Conservation (phyloP, 2,329 filamentous ascomycete genomes). For the Grosmannia serpens region DNA sequence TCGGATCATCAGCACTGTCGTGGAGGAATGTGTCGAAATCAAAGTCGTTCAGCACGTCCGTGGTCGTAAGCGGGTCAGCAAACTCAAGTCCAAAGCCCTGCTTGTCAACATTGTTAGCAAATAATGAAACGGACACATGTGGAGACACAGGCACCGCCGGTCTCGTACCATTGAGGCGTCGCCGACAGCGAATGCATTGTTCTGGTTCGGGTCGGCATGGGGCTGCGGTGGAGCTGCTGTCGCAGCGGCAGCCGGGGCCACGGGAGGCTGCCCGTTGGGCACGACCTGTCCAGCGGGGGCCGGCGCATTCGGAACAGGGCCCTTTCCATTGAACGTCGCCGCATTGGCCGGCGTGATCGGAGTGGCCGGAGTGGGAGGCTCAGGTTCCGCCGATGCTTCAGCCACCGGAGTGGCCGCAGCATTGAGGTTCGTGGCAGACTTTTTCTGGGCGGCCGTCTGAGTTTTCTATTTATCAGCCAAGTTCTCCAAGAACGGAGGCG, state of each 20-base stretch:
- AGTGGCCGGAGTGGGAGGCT: conserved; percentile 49
- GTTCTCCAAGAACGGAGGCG: background rate
- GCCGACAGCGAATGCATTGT: conserved; percentile 31
- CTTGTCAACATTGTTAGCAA: conserved; percentile 9
- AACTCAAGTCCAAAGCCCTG: conserved; percentile 43
- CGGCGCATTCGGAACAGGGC: conserved; percentile 26
- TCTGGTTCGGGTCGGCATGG: conserved; percentile 36
- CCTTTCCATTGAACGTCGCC: conserved; percentile 34
- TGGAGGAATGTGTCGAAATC: conserved; percentile 60
- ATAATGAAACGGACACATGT: background rate
- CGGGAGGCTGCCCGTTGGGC: conserved; percentile 32
- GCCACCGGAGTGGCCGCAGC: conserved; percentile 43
- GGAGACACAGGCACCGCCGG: no score
- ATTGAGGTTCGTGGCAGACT: conserved; percentile 43
- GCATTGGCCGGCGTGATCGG: conserved; percentile 50
- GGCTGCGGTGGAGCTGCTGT: conserved; percentile 32
- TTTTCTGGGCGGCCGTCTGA: conserved; percentile 50
- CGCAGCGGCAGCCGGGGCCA: conserved; percentile 30
- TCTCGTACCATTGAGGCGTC: conserved; percentile 24
- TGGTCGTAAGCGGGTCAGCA: conserved; percentile 39
- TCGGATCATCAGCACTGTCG: conserved; percentile 36
- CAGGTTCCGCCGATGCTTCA: conserved; percentile 43
- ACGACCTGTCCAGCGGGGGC: conserved; percentile 18
- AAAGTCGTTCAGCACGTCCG: conserved; percentile 53
- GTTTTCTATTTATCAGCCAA: conserved; percentile 9